These are phyloP conservation scores for Raphidocelis subcapitata DNA, from an alignment of 139 green algal genomes.

Conservation along the genomic window DNA sequence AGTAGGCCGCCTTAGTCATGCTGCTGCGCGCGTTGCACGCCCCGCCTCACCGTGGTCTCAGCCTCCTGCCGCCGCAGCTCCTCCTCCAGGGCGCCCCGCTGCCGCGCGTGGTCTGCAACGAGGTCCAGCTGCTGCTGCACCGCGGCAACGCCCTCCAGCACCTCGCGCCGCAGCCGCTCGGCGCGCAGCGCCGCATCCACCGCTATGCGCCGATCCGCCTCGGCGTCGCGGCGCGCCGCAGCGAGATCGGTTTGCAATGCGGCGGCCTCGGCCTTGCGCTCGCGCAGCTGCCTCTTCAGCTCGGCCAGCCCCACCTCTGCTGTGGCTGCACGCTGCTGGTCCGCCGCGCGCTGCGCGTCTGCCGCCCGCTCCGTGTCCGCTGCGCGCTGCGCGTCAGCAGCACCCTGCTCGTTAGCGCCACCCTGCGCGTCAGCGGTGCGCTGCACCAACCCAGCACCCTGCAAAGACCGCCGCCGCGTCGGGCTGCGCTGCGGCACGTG, in stretches of 20 bases:
- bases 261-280: neutral
- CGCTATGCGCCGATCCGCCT: neutral
- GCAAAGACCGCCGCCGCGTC: no score
- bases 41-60: neutral
- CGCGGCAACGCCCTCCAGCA: slow-evolving; percentile 5
- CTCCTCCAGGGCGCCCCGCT: neutral
- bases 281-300: neutral
- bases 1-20: neutral
- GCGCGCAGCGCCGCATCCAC: slow-evolving; percentile 1
- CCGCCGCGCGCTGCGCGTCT: no score
- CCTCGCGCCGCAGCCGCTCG: slow-evolving; percentile 12
- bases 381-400: no score
- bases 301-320: neutral
- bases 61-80: neutral
- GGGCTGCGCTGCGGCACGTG: neutral
- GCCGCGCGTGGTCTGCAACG: neutral
- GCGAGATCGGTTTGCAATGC: neutral
- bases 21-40: no score
- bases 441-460: no score
- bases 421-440: no score
- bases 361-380: no score
- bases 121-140: slow-evolving; percentile 3
- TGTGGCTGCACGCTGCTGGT: neutral
- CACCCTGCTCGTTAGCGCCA: no score
- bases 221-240: neutral